These are phyloP conservation scores for Nakazawaea pomicola DNA, from an alignment of 805 yeast species.

Conservation along the genomic window DNA sequence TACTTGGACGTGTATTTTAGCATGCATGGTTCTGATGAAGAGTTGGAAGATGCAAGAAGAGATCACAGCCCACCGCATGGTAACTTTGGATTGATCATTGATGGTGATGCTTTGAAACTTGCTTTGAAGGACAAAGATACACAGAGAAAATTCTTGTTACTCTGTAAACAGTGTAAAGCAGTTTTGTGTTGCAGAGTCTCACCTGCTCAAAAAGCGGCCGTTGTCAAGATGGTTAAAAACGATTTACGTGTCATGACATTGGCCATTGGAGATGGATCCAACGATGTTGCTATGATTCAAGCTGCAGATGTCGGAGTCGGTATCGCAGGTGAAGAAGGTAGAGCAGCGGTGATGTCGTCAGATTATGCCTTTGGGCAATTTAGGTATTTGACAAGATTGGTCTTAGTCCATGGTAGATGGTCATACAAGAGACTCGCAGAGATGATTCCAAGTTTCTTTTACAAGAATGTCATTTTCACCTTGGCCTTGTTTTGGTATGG, in stretches of 20 bases:
- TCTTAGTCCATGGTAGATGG: constrained; percentile 83
- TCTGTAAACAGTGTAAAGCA: constrained; percentile 71
- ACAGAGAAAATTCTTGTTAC: constrained; percentile 51
- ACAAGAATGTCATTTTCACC: constrained; percentile 71
- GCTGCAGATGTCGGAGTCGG: constrained; percentile 85
- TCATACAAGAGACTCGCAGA: constrained; percentile 69
- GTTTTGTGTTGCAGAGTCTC: constrained; percentile 84
- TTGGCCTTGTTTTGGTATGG: constrained; percentile 77
- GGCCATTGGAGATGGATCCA: constrained; percentile 84
- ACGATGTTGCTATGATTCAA: constrained; percentile 85
- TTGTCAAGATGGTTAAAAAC: constrained; percentile 61
- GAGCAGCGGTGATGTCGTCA: constrained; percentile 84
- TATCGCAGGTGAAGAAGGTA: constrained; percentile 82
- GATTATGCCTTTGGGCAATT: constrained; percentile 83
- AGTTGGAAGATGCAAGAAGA: constrained; percentile 42
- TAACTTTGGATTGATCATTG: constrained; percentile 58
- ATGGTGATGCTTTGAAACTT: constrained; percentile 57
- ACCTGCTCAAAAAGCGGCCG: constrained; percentile 77
- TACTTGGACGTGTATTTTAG: constrained; percentile 45
- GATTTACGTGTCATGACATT: constrained; percentile 68
- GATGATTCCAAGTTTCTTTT: constrained; percentile 75
- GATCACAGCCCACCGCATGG: constrained; percentile 65
- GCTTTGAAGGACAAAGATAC: constrained; percentile 33
- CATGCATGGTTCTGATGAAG: constrained; percentile 36
- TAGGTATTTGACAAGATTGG: constrained; percentile 56